A percentile compares a stretch with the other conserved stretches of the same genome.
Evolutionary conservation across 306 rosid genomes (phyloP).

Genomic region (Comarum palustre): DNA sequence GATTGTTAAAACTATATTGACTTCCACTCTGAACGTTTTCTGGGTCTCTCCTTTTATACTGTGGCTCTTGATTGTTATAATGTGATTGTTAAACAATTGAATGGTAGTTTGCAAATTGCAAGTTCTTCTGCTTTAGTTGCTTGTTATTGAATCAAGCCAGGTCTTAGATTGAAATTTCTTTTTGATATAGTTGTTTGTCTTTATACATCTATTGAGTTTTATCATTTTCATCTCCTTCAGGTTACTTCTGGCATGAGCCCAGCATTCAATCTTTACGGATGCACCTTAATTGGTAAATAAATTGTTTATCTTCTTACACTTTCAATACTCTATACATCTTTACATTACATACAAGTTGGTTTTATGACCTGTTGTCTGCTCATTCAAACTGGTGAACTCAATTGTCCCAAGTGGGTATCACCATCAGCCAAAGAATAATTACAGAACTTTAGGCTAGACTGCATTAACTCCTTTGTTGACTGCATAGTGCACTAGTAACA

Average conservation of each 20-base stretch:
- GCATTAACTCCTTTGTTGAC: background rate
- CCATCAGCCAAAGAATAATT: background rate
- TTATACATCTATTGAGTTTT: background rate
- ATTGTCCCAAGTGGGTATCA: background rate
- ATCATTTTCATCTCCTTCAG: slow-evolving; percentile 36
- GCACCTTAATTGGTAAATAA: slow-evolving; percentile 71
- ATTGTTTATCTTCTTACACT: slow-evolving; percentile 16
- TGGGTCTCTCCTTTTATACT: background rate
- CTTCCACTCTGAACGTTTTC: slow-evolving; percentile 1
- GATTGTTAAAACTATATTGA: background rate
- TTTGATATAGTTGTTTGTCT: background rate
- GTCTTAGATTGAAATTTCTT: background rate
- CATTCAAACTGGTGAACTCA: background rate
- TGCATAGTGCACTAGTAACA: background rate
- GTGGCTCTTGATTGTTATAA: background rate
- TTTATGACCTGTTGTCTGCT: background rate
- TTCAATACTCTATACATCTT: background rate
- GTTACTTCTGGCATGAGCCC: slow-evolving; percentile 95
- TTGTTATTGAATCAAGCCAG: background rate
- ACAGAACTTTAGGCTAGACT: background rate
- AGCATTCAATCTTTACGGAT: slow-evolving; percentile 73
- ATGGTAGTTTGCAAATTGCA: background rate
- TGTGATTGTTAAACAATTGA: background rate
- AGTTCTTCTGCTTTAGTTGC: background rate
- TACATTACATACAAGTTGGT: background rate